Evolutionary conservation across 805 yeast species (phyloP).

Genomic region (Yarrowia porcina): DNA sequence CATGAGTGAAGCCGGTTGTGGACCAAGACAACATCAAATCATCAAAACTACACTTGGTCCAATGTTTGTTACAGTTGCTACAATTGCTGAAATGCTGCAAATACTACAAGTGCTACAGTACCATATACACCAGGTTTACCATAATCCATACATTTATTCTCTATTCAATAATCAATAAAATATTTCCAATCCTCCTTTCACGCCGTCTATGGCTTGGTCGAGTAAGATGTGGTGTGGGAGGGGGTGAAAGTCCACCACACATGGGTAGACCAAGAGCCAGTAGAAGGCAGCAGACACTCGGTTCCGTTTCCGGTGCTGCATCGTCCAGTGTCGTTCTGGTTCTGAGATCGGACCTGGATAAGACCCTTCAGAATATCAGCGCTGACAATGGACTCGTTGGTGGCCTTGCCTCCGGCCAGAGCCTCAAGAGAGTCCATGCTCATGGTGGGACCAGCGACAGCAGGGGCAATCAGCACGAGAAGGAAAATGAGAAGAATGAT

Average conservation of each 20-base stretch:
- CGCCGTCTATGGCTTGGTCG: slow-evolving; percentile 5
- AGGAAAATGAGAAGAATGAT: slow-evolving; percentile 64
- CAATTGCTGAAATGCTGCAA: too few relatives aligned
- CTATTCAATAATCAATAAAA: slow-evolving; percentile 23
- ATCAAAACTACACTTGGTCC: too few relatives aligned
- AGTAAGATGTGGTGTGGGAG: neutral
- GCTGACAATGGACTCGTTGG: neutral
- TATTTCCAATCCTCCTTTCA: slow-evolving; percentile 11
- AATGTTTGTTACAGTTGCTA: too few relatives aligned
- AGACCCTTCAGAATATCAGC: slow-evolving; percentile 6
- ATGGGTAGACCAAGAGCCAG: slow-evolving; percentile 19
- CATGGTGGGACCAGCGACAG: slow-evolving; percentile 51
- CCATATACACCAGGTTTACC: neutral
- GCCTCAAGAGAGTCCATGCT: slow-evolving; percentile 3
- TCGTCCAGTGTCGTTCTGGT: slow-evolving; percentile 24
- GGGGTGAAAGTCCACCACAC: slow-evolving; percentile 25
- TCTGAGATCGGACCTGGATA: slow-evolving; percentile 15
- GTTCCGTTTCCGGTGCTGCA: neutral
- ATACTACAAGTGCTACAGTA: too few relatives aligned
- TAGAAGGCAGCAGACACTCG: slow-evolving; percentile 2
- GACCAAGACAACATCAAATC: too few relatives aligned
- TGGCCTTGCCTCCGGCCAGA: neutral
- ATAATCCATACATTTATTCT: slow-evolving; percentile 23
- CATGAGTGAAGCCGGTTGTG: too few relatives aligned
- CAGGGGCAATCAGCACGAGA: slow-evolving; percentile 85